Percentiles rank a stretch among this genome's conserved stretches.
Conservation (phyloP, 202 grass and related monocot genomes). For the Dendrocalamus latiflorus region DNA sequence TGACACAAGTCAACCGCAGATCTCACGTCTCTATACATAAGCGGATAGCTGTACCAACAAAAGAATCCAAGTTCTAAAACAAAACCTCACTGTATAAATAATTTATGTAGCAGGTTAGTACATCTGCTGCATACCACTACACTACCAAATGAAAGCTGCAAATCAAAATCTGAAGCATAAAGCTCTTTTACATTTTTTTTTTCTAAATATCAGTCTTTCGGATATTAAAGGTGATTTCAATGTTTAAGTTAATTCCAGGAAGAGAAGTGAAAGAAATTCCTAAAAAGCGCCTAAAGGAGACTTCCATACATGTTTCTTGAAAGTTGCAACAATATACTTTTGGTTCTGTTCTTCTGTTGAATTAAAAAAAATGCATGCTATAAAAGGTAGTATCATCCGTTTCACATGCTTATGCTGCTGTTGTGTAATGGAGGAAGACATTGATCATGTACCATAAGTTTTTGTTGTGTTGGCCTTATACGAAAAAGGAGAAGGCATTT, state of each 20-base stretch:
- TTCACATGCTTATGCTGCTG: conserved; percentile 8
- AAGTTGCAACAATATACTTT: too few relatives aligned
- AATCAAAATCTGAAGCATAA: too few relatives aligned
- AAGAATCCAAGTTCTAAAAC: conserved; percentile 25
- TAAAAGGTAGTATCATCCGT: not conserved
- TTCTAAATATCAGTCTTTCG: not conserved
- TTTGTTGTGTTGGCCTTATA: not conserved
- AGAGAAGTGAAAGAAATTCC: conserved; percentile 1
- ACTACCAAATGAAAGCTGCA: too few relatives aligned
- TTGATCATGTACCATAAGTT: not conserved
- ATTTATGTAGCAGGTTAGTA: not conserved
- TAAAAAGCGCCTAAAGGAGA: not conserved
- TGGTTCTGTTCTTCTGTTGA: not conserved
- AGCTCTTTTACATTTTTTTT: too few relatives aligned
- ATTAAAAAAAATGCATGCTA: too few relatives aligned
- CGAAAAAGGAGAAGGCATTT: not conserved
- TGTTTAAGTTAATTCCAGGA: not conserved
- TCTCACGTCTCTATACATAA: conserved; percentile 93
- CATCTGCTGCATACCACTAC: too few relatives aligned
- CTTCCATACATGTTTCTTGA: too few relatives aligned
- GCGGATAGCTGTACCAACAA: conserved; percentile 55
- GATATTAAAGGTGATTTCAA: not conserved
- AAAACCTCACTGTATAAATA: not conserved
- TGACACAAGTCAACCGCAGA: conserved; percentile 96
- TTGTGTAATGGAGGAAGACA: not conserved